Evolutionary conservation across 805 yeast genomes (phyloP), one percentile per base, ranked within the genome.

Genomic region (Sugiyamaella floridensis): DNA sequence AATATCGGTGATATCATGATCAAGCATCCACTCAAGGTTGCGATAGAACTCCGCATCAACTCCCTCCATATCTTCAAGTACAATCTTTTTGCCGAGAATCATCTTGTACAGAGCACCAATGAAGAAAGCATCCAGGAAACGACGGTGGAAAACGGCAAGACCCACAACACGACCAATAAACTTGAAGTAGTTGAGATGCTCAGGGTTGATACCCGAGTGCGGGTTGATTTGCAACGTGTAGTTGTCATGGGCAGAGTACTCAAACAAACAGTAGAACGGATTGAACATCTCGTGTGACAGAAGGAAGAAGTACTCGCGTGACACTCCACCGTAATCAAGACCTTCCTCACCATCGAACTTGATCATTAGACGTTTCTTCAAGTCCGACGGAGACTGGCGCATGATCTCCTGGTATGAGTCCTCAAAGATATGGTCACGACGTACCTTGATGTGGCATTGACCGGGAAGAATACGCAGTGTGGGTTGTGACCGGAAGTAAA

Each of bases 281-380:
- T 93, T 90, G 71, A 93, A 93, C 97, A 93, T 93, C 71, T 93
- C 98, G 68, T 93, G 99, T 2, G 98, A 90, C 60, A 93, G 77
- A 67, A 90, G 77, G 74, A 90, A 93, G 84, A 93, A 93, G 71
- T 89, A 93, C 71, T 93, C 99, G 75, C 99, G 81, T 29, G 97
- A 89, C 57, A 93, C 98, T 68, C 99, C 99, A 78, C 99, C 99
- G 68, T 93, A 93, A 76, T 93, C 99, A 64, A 93, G 80, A 71
- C 99, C 99, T 76, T 93, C 99, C 75, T 93, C 99, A 56, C 99
- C 99, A 63, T 93, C 99, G 65, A 93, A 93, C 69, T 92, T 89
- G 71, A 93, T 93, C 99, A 93, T 93, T 58, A 93, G 76, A 68
- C 99, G 80, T 76, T 93, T 93, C 80, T 93, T 95, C 73, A 93